Evolutionary conservation across 2,329 filamentous ascomycete species (phyloP), one percentile per base, ranked within the genome.

Genomic region (Aspergillus sp.): DNA sequence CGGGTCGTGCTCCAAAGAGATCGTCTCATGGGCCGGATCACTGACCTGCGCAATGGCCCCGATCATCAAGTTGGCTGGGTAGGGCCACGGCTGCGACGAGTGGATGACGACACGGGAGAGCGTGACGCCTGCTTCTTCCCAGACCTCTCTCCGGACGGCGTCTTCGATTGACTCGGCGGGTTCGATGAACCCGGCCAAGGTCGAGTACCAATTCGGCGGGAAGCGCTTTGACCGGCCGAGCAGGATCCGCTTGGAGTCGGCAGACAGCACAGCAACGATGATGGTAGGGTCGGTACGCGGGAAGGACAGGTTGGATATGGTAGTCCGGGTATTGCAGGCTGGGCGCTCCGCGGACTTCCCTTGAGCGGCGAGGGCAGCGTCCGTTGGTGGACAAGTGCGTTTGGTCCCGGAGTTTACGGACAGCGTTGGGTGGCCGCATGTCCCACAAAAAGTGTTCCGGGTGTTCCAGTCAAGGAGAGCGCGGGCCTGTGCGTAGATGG

Each of bases 391-490:
- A 49, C 67, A 73, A 27, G 63, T 60, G 32, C 71, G 67, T 54
- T 74, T 73, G 10, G 65, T 68, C 33, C 69, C 70, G 4, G 65
- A 70, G 50, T 74, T 70, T 8, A 66, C 55, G 12, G 60, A 62
- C 9, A 96, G 73, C 0, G 89, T 97, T 27, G 79, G 81, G 60
- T 86, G 79, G 32, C 93, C 91, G 68, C 93, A 98, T 47, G 85
- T 84, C 30, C 83, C 89, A 67, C 93, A 98, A 75, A 88, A 98
- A 29, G 85, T 86, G 69, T 94, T 95, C 44, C 91, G 85, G 28
- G 77, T 77, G 70, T 98, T 97, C 93, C 93, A 98, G 72, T 97
- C 93, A 33, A 94, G 74, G 28, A 96, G 76, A 41, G 89, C 86
- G 46, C 91, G 83, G 5, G 89, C 87, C 68, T 95, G 88, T 9